Evolutionary conservation across 176 grass and related monocot species (phyloP), one percentile per base, ranked within the genome.

Genomic region (Zizania latifolia): DNA sequence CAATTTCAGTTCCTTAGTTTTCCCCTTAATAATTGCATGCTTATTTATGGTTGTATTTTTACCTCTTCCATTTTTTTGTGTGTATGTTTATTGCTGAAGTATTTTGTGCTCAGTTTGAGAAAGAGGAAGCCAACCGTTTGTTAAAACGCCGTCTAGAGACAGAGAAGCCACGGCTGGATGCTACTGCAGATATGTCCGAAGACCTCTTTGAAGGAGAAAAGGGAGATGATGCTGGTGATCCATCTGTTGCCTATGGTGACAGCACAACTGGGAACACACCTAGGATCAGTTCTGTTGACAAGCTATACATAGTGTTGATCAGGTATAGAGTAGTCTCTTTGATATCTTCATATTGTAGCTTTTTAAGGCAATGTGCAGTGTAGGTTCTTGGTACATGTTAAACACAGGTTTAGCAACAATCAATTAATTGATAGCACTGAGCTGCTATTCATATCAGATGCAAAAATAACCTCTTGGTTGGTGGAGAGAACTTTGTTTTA

Each of bases 151-250:
- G 84, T 36, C 78, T 74, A 63, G 82, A 88, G 77, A 75, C 75
- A 63, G 87, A 93, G 71, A 90, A 75, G 73, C 74, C 65, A 46
- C 78, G 71, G 13, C 31, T 13, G 37, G 91, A 90, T 85, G 78
- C 78, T 73, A 80, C 85, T 78, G 71, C 87, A 77, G 91, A 93
- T 83, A 93, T 93, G 87, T 93, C 91, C 80, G 91, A 93, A 90
- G 91, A 85, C 66, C 84, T 93, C 33, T 93, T 89, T 77, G 85
- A 93, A 85, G 91, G 87, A 73, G 91, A 88, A 62, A 88, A 93
- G 72, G 85, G 91, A 38, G 91, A 93, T 21, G 74, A 74, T 40
- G 82, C 76, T 63, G 85, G 87, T 77, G 87, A 93, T 90, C 63
- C 79, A 63, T 80, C 91, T 80, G 78, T 84, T 58, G 86, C 87